Percentiles rank a stretch among this genome's conserved stretches.
These are phyloP conservation scores for Silene coronaria DNA, from an alignment of 179 eudicot genomes.

Conservation along the genomic window DNA sequence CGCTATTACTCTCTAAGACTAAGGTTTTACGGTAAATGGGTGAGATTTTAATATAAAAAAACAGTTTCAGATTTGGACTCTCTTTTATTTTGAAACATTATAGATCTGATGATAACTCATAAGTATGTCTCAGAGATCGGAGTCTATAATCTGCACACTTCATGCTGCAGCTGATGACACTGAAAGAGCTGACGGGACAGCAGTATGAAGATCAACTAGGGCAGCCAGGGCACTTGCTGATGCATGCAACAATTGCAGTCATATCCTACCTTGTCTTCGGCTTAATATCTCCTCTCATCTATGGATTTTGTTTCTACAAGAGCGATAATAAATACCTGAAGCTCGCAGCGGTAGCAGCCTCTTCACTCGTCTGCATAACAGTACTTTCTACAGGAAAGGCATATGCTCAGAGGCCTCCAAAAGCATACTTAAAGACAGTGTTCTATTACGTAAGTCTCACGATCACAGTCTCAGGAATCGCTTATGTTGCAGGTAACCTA, in stretches of 20 bases:
- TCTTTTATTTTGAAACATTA: too few species aligned
- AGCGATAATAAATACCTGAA: constrained; percentile 59
- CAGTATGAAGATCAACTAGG: constrained; percentile 62
- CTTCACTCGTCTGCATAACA: constrained; percentile 48
- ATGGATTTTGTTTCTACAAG: constrained; percentile 58
- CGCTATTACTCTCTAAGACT: too few species aligned
- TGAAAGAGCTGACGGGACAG: constrained; percentile 41
- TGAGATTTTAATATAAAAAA: too few species aligned
- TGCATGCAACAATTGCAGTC: constrained; percentile 52
- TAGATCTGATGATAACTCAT: too few species aligned
- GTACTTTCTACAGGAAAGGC: constrained; percentile 61
- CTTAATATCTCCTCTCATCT: constrained; percentile 53
- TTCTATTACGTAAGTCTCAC: constrained; percentile 38
- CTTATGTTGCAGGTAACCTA: constrained; percentile 56
- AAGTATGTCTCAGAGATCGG: too few species aligned
- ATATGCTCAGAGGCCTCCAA: constrained; percentile 44
- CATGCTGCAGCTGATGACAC: constrained; percentile 57
- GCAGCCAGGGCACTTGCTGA: constrained; percentile 43
- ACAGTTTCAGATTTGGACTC: too few species aligned
- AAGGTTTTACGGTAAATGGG: too few species aligned
- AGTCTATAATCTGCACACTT: neutral
- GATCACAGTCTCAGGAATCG: constrained; percentile 54
- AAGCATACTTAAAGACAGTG: constrained; percentile 41
- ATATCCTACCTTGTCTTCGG: constrained; percentile 68
- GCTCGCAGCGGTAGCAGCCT: constrained; percentile 43